Conservation (phyloP, 768 basidiomycete genomes). For the Serendipita sp. region DNA sequence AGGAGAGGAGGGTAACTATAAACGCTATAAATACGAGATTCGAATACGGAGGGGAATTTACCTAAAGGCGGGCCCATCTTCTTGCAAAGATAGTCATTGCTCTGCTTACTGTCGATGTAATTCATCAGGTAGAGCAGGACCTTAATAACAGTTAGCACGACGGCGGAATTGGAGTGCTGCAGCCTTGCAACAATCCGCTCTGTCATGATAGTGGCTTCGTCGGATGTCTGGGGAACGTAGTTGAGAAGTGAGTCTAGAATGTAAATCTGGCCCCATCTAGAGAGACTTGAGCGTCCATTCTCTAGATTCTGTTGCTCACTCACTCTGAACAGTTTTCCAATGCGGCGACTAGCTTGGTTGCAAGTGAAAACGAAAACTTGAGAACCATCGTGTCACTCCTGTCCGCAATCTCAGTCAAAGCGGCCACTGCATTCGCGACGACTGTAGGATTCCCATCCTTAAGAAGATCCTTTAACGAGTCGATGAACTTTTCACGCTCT, state of each 20-base stretch:
- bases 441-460: slow-evolving; percentile 92
- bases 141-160: slow-evolving; percentile 98
- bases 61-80: slow-evolving; percentile 98
- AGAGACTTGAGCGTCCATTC: slow-evolving; percentile 11
- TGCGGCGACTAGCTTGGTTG: slow-evolving; percentile 80
- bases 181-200: slow-evolving; percentile 88
- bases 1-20: slow-evolving; percentile 83
- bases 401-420: slow-evolving; percentile 93
- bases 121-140: slow-evolving; percentile 94
- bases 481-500: slow-evolving; percentile 82
- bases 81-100: slow-evolving; percentile 82
- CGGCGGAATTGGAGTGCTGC: slow-evolving; percentile 97
- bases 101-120: slow-evolving; percentile 81
- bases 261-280: slow-evolving; percentile 97
- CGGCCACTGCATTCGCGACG: slow-evolving; percentile 92
- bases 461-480: slow-evolving; percentile 79
- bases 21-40: slow-evolving; percentile 1
- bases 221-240: slow-evolving; percentile 76
- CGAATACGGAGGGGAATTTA: slow-evolving; percentile 20
- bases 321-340: slow-evolving; percentile 95
- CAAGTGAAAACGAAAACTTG: slow-evolving; percentile 71
- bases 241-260: slow-evolving; percentile 88
- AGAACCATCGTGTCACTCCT: slow-evolving; percentile 88
- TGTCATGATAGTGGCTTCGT: slow-evolving; percentile 88
- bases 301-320: slow-evolving; percentile 22